These are phyloP conservation scores for Populus tremula DNA, from an alignment of 345 rosid species.

Conservation along the genomic window DNA sequence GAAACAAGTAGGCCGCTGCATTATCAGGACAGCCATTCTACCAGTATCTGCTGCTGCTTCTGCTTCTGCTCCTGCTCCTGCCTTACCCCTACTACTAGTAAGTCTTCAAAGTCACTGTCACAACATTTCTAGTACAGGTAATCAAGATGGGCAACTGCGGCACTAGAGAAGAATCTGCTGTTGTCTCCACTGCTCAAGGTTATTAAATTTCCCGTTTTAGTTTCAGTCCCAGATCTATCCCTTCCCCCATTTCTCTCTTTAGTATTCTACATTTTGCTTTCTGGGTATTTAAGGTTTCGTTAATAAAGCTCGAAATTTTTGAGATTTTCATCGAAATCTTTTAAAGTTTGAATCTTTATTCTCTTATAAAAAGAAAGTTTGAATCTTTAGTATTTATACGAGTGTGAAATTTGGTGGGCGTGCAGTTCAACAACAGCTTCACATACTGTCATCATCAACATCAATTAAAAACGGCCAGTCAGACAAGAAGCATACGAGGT, in stretches of 20 bases:
- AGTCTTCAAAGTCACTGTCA: slow-evolving; percentile 2
- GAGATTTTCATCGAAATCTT: not conserved
- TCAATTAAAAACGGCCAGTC: slow-evolving; percentile 29
- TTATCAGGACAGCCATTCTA: slow-evolving; percentile 11
- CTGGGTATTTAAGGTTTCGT: not conserved
- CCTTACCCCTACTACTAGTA: not conserved
- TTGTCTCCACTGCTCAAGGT: slow-evolving; percentile 85
- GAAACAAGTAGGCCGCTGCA: slow-evolving; percentile 16
- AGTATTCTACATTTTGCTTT: not conserved
- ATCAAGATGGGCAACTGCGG: slow-evolving; percentile 91
- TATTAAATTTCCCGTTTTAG: not conserved
- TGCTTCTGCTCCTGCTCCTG: not conserved
- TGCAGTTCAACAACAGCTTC: slow-evolving; percentile 72
- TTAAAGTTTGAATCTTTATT: not conserved
- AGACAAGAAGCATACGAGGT: slow-evolving; percentile 61
- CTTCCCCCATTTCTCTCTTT: not conserved
- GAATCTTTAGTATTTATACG: not conserved
- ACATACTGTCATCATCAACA: slow-evolving; percentile 37
- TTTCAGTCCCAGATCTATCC: slow-evolving; percentile 23
- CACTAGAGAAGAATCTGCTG: slow-evolving; percentile 91
- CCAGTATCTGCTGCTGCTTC: not conserved
- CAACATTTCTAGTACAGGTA: not conserved
- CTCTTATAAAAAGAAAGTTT: not conserved
- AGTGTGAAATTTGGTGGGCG: not conserved
- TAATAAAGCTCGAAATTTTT: not conserved